Percentiles rank a stretch among this genome's conserved stretches.
phyloP scores from a whole-genome alignment of 2,329 filamentous ascomycete species.

The Apiospora hydei region DNA sequence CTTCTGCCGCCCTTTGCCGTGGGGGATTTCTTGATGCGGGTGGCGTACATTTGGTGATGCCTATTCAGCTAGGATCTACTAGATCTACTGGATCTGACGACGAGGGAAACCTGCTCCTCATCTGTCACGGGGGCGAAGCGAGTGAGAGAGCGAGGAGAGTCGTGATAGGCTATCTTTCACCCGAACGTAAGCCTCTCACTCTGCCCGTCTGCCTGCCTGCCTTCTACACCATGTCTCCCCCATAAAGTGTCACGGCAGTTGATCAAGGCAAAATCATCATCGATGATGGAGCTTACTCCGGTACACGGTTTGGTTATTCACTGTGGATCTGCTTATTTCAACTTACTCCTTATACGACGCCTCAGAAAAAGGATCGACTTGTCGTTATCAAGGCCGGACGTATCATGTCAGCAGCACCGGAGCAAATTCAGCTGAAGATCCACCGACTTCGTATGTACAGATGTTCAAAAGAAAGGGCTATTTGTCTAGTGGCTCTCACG shows the following conservation, averaged over 20 bases:
- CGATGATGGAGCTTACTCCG: background rate
- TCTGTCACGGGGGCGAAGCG: background rate
- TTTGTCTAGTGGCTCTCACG: background rate
- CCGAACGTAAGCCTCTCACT: background rate
- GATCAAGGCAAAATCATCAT: background rate
- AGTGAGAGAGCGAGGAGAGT: background rate
- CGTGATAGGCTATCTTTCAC: background rate
- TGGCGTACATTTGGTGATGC: background rate
- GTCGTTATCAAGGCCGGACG: background rate
- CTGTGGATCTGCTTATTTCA: conserved; percentile 5
- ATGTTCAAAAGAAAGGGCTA: background rate
- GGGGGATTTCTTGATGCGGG: background rate
- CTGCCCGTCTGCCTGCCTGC: background rate
- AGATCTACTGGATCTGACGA: background rate
- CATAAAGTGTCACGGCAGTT: background rate
- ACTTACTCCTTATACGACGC: background rate
- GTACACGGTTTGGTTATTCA: background rate
- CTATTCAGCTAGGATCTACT: background rate
- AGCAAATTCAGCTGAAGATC: conserved; percentile 7
- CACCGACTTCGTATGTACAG: background rate
- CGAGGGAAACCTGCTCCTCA: background rate
- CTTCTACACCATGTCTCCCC: background rate
- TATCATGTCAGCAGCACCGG: conserved; percentile 8
- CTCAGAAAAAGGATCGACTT: conserved; percentile 17
- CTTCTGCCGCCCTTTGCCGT: background rate